Conservation (phyloP, 345 rosid genomes). For the Eucalyptus pauciflora region DNA sequence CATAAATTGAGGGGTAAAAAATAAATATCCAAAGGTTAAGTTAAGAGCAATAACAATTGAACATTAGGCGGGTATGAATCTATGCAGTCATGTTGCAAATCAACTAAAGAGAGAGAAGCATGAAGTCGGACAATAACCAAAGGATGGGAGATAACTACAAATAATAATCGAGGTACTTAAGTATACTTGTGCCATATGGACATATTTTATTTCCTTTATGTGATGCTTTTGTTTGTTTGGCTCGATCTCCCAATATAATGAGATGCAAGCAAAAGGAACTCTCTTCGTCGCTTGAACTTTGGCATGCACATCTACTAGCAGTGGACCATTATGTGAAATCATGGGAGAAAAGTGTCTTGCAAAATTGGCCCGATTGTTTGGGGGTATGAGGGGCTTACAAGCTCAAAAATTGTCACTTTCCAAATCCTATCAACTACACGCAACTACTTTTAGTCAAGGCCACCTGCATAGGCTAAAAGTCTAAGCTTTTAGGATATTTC, state of each 20-base stretch:
- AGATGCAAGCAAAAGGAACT: neutral
- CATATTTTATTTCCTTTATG: neutral
- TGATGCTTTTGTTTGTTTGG: neutral
- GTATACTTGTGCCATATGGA: neutral
- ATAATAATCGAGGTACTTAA: neutral
- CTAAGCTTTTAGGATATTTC: neutral
- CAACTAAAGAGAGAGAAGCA: neutral
- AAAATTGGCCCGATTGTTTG: neutral
- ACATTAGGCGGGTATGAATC: neutral
- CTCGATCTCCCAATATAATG: neutral
- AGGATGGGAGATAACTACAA: neutral
- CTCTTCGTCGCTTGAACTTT: neutral
- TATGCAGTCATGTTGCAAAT: fast-evolving
- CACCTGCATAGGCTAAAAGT: neutral
- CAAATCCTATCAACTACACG: neutral
- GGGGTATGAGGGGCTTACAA: neutral
- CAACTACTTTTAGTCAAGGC: fast-evolving
- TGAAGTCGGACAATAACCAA: neutral
- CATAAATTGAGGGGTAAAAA: neutral
- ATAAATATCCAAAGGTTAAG: neutral
- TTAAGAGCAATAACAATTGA: neutral
- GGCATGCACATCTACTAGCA: neutral
- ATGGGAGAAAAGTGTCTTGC: neutral
- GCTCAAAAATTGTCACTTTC: neutral
- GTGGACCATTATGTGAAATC: neutral